These are phyloP conservation scores for Taxawa tesnikishii DNA, from an alignment of 2,329 filamentous ascomycete genomes.

Conservation along the genomic window DNA sequence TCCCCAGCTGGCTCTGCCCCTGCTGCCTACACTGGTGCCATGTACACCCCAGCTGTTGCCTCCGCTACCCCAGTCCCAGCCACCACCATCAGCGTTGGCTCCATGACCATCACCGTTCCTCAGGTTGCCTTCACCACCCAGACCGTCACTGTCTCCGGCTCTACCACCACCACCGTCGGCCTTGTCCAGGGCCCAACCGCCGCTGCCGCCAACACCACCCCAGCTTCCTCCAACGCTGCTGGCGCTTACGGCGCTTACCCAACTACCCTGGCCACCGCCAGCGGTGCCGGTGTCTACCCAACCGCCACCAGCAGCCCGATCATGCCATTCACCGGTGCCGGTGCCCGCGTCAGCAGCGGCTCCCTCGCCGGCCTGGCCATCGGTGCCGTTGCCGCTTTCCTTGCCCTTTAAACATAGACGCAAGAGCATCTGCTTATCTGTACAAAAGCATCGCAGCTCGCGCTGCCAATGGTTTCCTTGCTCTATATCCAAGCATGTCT, in stretches of 20 bases:
- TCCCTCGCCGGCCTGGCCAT: too few species aligned
- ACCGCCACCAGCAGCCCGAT: neutral
- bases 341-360: neutral
- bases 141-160: conserved; percentile 16
- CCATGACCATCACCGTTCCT: conserved; percentile 32
- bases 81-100: conserved; percentile 18
- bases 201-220: conserved; percentile 16
- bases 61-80: conserved; percentile 18
- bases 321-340: neutral
- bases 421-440: too few species aligned
- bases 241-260: neutral
- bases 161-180: conserved; percentile 18
- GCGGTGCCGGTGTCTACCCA: neutral
- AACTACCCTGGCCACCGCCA: neutral
- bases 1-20: conserved; percentile 16
- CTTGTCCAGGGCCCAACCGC: conserved; percentile 21
- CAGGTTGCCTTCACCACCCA: conserved; percentile 31
- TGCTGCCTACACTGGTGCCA: conserved; percentile 20
- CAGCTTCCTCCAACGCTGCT: neutral
- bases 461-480: too few species aligned
- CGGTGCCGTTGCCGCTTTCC: too few species aligned
- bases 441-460: too few species aligned
- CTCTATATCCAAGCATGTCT: too few species aligned
- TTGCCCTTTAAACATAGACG: too few species aligned
- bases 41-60: conserved; percentile 21